Evolutionary conservation across 1,284 basidiomycete species (phyloP).

Genomic region (Ustilago tritici): DNA sequence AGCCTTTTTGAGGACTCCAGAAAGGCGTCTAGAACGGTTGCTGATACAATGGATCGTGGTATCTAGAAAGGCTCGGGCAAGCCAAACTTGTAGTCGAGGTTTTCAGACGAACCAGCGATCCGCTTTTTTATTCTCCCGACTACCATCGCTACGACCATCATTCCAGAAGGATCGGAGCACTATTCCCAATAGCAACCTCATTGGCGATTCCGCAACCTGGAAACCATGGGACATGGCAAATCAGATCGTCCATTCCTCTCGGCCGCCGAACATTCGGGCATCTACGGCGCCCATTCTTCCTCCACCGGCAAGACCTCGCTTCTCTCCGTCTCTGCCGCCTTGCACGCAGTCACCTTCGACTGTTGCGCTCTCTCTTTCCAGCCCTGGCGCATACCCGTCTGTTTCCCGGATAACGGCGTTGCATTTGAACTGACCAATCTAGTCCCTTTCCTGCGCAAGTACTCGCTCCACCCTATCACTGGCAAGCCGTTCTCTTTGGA

Average conservation of each 20-base stretch:
- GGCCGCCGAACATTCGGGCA: slow-evolving; percentile 62
- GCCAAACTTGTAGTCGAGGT: too few species aligned
- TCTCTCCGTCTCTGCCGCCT: neutral
- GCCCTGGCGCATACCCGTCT: slow-evolving; percentile 89
- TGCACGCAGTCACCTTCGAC: too few species aligned
- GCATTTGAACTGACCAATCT: slow-evolving; percentile 75
- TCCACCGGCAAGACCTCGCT: slow-evolving; percentile 38
- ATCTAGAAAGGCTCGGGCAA: too few species aligned
- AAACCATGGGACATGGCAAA: slow-evolving; percentile 62
- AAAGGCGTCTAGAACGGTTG: too few species aligned
- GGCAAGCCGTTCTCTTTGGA: slow-evolving; percentile 81
- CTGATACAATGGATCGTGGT: too few species aligned
- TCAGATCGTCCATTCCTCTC: slow-evolving; percentile 63
- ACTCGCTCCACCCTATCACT: slow-evolving; percentile 84
- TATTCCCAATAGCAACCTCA: too few species aligned
- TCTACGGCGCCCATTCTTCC: slow-evolving; percentile 59
- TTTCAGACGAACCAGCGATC: too few species aligned
- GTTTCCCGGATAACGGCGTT: slow-evolving; percentile 76
- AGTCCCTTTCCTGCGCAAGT: slow-evolving; percentile 84
- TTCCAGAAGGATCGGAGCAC: too few species aligned
- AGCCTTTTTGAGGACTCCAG: too few species aligned
- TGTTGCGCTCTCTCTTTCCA: slow-evolving; percentile 72
- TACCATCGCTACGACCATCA: neutral
- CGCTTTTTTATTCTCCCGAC: neutral
- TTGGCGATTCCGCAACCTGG: too few species aligned